Base-by-base conservation (phyloP, 192 early-diverging fungal genomes). In the Coemansia umbellata region DNA sequence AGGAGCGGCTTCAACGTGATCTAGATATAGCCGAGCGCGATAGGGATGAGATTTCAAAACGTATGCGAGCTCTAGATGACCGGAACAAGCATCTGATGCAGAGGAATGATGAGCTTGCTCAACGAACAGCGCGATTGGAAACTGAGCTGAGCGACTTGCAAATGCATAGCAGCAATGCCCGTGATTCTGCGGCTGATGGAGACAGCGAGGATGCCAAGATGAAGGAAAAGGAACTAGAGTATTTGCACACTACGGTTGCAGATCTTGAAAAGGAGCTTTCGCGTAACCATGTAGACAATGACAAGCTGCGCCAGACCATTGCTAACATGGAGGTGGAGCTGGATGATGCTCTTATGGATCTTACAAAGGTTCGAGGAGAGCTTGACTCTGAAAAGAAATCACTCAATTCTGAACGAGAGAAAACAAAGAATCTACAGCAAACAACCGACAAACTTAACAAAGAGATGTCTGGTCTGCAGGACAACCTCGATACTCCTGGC, bases 51-150 rank as follows among this genome's bases (percentile, higher is more conserved):
- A 11, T 61, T 13, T 13, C 48, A 14, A 44, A 37, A 9, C 43
- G 43, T 2, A 24, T 48, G 19, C 63, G 28, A 15, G 14, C 24
- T 18, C 43, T 56, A 8, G 60, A 59, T 9, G 64, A 51, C 37
- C 71, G 64, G 28, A 62, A 47, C 19, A 31, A 24, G n/a, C 27
- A 15, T 51, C 51, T 73, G n/a, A 15, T 42, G 4, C 11, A 7
- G 13, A 44, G 37, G 13, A 60, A 53, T 37, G 71, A 74, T 31
- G 64, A 67, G 35, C 64, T 67, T 14, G 59, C 30, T 6, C 64
- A 74, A 41, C 64, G 59, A 14, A 24, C 51, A 4, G 71, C 71
- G 15, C 55, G 65, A 30, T 43, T 67, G 3, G 71, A 74, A 30
- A 63, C 52, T 2, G 71, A 74, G 58, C 15, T 73, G 18, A 35